phyloP scores from a whole-genome alignment of 2,329 filamentous ascomycete genomes.

The Phyllosticta ampelicida region DNA sequence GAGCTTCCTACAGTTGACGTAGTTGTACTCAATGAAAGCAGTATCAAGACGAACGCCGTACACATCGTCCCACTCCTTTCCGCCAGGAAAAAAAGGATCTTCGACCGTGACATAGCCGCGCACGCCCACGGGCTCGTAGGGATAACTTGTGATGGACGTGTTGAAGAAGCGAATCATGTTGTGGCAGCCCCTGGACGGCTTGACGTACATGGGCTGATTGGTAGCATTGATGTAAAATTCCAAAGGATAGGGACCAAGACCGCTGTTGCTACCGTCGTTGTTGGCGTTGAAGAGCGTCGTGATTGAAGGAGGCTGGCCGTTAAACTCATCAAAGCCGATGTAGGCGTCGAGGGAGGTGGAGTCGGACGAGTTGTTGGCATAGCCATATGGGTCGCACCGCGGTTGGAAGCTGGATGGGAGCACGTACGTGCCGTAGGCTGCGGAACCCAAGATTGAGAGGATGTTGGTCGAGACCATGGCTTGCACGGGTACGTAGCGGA shows the following conservation, averaged over 20 bases:
- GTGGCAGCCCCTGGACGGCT: constrained; percentile 31
- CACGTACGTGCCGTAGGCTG: constrained; percentile 37
- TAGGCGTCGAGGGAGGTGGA: constrained; percentile 16
- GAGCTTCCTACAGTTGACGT: constrained; percentile 17
- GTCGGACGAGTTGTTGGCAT: background rate
- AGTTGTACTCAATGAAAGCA: constrained; percentile 33
- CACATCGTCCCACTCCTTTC: constrained; percentile 21
- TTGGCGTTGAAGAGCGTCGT: constrained; percentile 17
- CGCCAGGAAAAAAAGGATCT: constrained; percentile 20
- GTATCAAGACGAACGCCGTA: constrained; percentile 27
- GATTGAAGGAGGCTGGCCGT: constrained; percentile 6
- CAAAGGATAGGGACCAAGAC: constrained; percentile 27
- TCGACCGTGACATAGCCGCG: constrained; percentile 22
- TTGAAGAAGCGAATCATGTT: constrained; percentile 37
- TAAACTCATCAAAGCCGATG: constrained; percentile 13
- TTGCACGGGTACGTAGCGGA: constrained; percentile 40
- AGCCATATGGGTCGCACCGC: constrained; percentile 38
- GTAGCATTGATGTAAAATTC: constrained; percentile 41
- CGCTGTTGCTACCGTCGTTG: constrained; percentile 9
- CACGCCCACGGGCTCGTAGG: constrained; percentile 23
- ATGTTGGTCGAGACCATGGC: constrained; percentile 36
- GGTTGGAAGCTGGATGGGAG: constrained; percentile 37
- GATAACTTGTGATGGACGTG: constrained; percentile 30
- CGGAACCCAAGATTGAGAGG: constrained; percentile 35
- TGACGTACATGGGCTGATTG: constrained; percentile 42